Evolutionary conservation across 306 rosid genomes (phyloP).

Genomic region (Astragalus glycyphyllos): DNA sequence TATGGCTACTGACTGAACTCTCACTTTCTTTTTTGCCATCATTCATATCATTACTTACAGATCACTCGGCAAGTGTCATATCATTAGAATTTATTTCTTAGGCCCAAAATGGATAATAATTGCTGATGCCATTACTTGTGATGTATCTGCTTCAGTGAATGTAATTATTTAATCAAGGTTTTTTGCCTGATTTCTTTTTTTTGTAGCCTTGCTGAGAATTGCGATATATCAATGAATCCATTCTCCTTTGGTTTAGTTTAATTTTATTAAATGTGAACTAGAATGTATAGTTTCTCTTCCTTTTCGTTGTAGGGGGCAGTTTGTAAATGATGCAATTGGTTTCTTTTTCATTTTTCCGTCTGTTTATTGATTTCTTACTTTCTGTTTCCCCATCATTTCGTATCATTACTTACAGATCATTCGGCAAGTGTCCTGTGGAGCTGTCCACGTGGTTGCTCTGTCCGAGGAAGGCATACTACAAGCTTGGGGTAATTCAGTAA

Average conservation of each 20-base stretch:
- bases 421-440: slow-evolving; percentile 93
- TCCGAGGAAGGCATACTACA: slow-evolving; percentile 87
- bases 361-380: slow-evolving; percentile 26
- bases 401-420: slow-evolving; percentile 60
- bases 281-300: slow-evolving; percentile 1
- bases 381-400: slow-evolving; percentile 24
- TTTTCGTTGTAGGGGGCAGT: slow-evolving; percentile 3
- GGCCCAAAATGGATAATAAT: too few species aligned
- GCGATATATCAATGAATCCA: slow-evolving; percentile 3
- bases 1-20: slow-evolving; percentile 5
- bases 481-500: slow-evolving; percentile 81
- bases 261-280: slow-evolving; percentile 12
- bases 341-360: slow-evolving; percentile 14
- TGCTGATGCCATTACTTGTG: too few species aligned
- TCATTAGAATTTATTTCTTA: too few species aligned
- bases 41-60: slow-evolving; percentile 51
- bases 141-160: too few species aligned
- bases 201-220: slow-evolving; percentile 16
- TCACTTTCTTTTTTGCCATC: slow-evolving; percentile 25
- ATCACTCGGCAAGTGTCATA: slow-evolving; percentile 73
- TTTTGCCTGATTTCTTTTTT: slow-evolving; percentile 16
- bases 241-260: slow-evolving; percentile 24
- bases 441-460: slow-evolving; percentile 84
- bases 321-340: slow-evolving; percentile 9
- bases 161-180: too few species aligned